A percentile compares a stretch with the other conserved stretches of the same genome.
These are phyloP conservation scores for Iberis pinnata DNA, from an alignment of 345 rosid species.

Conservation along the genomic window DNA sequence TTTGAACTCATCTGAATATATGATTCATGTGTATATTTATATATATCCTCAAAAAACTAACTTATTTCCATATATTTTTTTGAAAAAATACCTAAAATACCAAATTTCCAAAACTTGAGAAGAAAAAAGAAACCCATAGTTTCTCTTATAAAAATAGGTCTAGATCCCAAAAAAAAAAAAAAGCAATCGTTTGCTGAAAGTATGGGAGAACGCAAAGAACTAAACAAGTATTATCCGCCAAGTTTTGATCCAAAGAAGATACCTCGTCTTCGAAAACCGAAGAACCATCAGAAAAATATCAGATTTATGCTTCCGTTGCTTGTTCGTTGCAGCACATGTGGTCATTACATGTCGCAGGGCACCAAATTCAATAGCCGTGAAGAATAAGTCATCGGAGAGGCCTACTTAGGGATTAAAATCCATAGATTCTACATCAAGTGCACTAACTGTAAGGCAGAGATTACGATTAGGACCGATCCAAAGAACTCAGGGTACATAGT, in stretches of 20 bases:
- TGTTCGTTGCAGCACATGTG: neutral
- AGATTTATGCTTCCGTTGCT: neutral
- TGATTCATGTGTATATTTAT: too few relatives aligned
- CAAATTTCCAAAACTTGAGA: too few relatives aligned
- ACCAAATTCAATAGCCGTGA: neutral
- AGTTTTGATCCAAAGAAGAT: neutral
- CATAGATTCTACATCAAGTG: constrained; percentile 76
- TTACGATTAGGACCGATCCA: constrained; percentile 63
- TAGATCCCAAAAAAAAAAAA: too few relatives aligned
- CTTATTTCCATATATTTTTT: too few relatives aligned
- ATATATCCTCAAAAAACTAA: too few relatives aligned
- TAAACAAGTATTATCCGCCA: neutral
- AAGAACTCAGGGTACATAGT: constrained; percentile 57
- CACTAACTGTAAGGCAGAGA: constrained; percentile 63
- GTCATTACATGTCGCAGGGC: neutral
- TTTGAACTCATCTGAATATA: too few relatives aligned
- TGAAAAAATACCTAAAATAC: too few relatives aligned
- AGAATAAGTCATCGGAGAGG: too few relatives aligned
- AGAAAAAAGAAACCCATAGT: too few relatives aligned
- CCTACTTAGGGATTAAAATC: constrained; percentile 26
- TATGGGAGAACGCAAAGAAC: neutral
- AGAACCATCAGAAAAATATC: neutral
- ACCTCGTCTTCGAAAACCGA: neutral
- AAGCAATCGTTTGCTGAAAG: too few relatives aligned
- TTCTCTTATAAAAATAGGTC: too few relatives aligned